Conservation (phyloP, 371 early-diverging fungal species). For the Mucor mucedo region DNA sequence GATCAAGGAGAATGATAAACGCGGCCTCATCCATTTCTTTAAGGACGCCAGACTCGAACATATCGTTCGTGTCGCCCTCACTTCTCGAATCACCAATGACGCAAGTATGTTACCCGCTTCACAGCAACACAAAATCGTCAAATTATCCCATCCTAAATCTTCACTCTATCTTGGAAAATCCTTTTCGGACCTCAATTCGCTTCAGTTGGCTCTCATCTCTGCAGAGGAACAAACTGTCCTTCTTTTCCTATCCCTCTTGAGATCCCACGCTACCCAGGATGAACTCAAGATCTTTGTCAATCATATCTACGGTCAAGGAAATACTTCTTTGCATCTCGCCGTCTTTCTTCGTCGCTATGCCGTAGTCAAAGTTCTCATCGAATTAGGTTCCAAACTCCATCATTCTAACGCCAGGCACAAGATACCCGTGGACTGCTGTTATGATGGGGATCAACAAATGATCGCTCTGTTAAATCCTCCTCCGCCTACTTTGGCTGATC, state of each 20-base stretch:
- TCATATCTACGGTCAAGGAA: conserved; percentile 71
- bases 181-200: conserved; percentile 25
- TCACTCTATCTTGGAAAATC: conserved; percentile 21
- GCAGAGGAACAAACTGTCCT: conserved; percentile 25
- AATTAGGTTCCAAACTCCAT: conserved; percentile 61
- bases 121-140: conserved; percentile 25
- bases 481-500: background rate
- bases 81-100: conserved; percentile 33
- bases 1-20: conserved; percentile 21
- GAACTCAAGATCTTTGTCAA: conserved; percentile 56
- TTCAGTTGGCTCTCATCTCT: conserved; percentile 28
- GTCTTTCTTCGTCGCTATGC: conserved; percentile 71
- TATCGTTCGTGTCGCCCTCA: conserved; percentile 30
- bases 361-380: conserved; percentile 63
- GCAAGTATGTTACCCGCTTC: conserved; percentile 27
- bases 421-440: conserved; percentile 69
- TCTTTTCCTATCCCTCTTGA: conserved; percentile 18
- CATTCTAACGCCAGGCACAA: conserved; percentile 63
- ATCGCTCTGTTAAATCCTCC: conserved; percentile 4
- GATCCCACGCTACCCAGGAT: conserved; percentile 2
- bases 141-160: conserved; percentile 5
- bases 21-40: conserved; percentile 23
- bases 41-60: conserved; percentile 26
- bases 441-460: conserved; percentile 44
- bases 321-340: conserved; percentile 74